phyloP scores from a whole-genome alignment of 768 basidiomycete genomes.

The Inosperma sp. region DNA sequence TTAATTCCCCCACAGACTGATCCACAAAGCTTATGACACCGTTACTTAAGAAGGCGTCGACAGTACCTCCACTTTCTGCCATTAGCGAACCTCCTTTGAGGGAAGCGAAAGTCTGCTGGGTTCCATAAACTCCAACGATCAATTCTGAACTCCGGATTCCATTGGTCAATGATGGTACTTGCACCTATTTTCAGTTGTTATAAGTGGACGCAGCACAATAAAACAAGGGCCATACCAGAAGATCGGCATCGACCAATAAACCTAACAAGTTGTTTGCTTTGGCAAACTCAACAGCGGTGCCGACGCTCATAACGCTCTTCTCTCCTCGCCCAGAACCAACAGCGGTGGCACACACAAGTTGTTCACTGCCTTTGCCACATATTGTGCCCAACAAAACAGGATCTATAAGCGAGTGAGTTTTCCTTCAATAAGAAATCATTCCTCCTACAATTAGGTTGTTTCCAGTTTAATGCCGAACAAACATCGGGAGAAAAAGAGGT shows the following conservation, averaged over 20 bases:
- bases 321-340: slow-evolving; percentile 33
- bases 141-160: slow-evolving; percentile 87
- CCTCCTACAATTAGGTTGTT: slow-evolving; percentile 92
- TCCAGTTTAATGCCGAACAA: slow-evolving; percentile 94
- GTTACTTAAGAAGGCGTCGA: slow-evolving; percentile 66
- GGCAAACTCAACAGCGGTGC: slow-evolving; percentile 90
- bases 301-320: slow-evolving; percentile 63
- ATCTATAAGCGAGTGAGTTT: slow-evolving; percentile 43
- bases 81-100: slow-evolving; percentile 22
- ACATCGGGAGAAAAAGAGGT: slow-evolving; percentile 88
- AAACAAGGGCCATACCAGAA: slow-evolving; percentile 58
- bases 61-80: slow-evolving; percentile 40
- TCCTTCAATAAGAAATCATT: slow-evolving; percentile 8
- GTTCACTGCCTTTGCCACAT: slow-evolving; percentile 60
- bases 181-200: slow-evolving; percentile 44
- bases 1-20: slow-evolving; percentile 47
- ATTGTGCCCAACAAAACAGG: slow-evolving; percentile 92
- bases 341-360: slow-evolving; percentile 31
- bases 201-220: slow-evolving; percentile 6
- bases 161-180: slow-evolving; percentile 86
- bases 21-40: slow-evolving; percentile 68
- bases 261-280: slow-evolving; percentile 91
- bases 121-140: slow-evolving; percentile 80
- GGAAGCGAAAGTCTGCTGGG: slow-evolving; percentile 38
- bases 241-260: slow-evolving; percentile 79